Percentiles rank a stretch among this genome's conserved stretches.
Evolutionary conservation across 2,329 filamentous ascomycete species (phyloP).

Genomic region (Alternaria burnsii): DNA sequence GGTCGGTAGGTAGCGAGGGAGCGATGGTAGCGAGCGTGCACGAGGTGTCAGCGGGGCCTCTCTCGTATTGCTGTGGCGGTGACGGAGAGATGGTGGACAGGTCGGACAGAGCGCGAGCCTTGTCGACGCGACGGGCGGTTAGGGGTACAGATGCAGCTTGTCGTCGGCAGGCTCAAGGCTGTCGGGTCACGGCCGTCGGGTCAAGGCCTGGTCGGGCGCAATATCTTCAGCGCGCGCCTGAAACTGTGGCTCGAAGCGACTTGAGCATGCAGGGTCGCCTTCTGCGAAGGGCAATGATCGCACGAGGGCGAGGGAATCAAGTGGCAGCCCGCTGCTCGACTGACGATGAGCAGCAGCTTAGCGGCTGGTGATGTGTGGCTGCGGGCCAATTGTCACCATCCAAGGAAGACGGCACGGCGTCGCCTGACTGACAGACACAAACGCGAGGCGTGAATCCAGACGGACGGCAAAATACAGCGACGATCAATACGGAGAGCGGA

Average conservation of each 20-base stretch:
- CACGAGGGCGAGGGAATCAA: constrained; percentile 18
- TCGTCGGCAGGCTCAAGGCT: constrained; percentile 2
- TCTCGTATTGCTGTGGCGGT: background rate
- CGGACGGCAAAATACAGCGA: constrained; percentile 15
- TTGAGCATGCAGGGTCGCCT: constrained; percentile 38
- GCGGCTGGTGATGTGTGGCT: constrained; percentile 37
- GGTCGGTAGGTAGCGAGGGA: background rate
- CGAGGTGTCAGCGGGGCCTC: constrained; percentile 7
- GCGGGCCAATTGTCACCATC: constrained; percentile 31
- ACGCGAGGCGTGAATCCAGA: background rate
- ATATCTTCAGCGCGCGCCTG: constrained; percentile 20
- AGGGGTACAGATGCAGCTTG: constrained; percentile 21
- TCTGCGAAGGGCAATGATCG: constrained; percentile 38
- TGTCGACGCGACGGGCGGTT: constrained; percentile 18
- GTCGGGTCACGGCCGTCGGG: constrained; percentile 12
- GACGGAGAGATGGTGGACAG: background rate
- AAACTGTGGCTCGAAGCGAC: constrained; percentile 32
- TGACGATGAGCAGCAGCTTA: constrained; percentile 31
- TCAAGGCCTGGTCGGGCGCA: constrained; percentile 16
- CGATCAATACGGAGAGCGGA: constrained; percentile 17
- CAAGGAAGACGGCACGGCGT: constrained; percentile 33
- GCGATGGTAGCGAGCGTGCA: constrained; percentile 11
- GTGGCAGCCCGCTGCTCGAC: constrained; percentile 26
- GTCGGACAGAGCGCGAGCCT: too few species aligned
- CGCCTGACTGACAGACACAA: constrained; percentile 35